Conservation (phyloP, 345 rosid species). For the Eucalyptus sp. region DNA sequence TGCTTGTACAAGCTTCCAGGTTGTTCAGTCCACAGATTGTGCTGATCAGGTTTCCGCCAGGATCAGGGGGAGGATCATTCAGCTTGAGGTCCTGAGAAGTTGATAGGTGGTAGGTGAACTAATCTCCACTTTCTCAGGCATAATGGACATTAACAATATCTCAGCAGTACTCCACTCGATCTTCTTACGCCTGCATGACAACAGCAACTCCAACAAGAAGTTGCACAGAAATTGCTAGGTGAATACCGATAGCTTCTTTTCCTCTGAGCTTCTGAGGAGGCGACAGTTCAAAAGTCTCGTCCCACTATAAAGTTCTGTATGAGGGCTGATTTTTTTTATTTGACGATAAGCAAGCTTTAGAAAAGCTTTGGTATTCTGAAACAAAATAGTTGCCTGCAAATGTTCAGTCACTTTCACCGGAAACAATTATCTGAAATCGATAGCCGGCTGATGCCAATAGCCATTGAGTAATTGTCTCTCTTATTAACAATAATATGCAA, state of each 20-base stretch:
- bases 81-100: neutral
- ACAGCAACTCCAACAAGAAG: neutral
- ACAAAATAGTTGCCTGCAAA: neutral
- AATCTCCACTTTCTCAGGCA: neutral
- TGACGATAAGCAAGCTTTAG: neutral
- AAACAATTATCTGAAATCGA: neutral
- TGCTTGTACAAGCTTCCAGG: neutral
- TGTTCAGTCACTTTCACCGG: neutral
- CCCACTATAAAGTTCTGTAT: neutral
- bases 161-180: neutral
- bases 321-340: neutral
- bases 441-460: neutral
- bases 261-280: neutral
- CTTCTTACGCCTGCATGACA: neutral
- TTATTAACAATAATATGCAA: neutral
- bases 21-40: neutral
- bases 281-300: neutral
- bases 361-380: neutral
- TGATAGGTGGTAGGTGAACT: neutral
- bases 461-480: neutral
- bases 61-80: neutral
- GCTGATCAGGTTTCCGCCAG: neutral
- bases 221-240: neutral
- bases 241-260: neutral
- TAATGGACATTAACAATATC: too few relatives aligned